Evolutionary conservation across 441 rosid species (phyloP).

Genomic region (Aquilaria agallochum): DNA sequence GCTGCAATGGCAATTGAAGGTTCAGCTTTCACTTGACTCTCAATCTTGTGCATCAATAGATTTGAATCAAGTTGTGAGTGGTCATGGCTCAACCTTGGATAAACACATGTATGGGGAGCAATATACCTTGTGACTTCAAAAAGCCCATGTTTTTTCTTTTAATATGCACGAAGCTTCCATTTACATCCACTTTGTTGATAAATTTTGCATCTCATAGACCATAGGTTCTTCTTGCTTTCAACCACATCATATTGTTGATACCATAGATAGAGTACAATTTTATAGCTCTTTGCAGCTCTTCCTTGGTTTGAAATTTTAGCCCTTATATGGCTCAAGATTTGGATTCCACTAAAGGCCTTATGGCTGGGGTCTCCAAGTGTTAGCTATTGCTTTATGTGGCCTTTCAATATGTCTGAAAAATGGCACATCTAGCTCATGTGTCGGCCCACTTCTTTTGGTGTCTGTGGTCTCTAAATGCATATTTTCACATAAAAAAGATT

Average conservation of each 20-base stretch:
- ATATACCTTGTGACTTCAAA: too few relatives aligned
- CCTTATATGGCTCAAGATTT: constrained; percentile 13
- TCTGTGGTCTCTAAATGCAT: too few relatives aligned
- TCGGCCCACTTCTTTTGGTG: too few relatives aligned
- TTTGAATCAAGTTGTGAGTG: too few relatives aligned
- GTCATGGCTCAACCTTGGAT: too few relatives aligned
- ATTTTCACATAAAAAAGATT: too few relatives aligned
- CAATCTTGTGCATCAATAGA: not conserved
- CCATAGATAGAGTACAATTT: not conserved
- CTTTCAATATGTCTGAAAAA: not conserved
- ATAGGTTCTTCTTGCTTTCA: not conserved
- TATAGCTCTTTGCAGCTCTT: not conserved
- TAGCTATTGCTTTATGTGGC: not conserved
- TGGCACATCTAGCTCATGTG: not conserved
- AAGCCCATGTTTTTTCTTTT: too few relatives aligned
- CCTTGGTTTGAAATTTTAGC: constrained; percentile 12
- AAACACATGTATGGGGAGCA: too few relatives aligned
- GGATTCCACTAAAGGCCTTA: constrained; percentile 8
- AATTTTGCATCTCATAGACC: not conserved
- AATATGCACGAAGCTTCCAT: too few relatives aligned
- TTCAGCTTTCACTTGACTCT: not conserved
- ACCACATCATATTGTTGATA: not conserved
- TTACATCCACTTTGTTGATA: too few relatives aligned
- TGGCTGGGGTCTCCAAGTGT: not conserved
- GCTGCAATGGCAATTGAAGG: not conserved